phyloP scores from a whole-genome alignment of 371 early-diverging fungal species.

The Syncephalastrum contaminatum region DNA sequence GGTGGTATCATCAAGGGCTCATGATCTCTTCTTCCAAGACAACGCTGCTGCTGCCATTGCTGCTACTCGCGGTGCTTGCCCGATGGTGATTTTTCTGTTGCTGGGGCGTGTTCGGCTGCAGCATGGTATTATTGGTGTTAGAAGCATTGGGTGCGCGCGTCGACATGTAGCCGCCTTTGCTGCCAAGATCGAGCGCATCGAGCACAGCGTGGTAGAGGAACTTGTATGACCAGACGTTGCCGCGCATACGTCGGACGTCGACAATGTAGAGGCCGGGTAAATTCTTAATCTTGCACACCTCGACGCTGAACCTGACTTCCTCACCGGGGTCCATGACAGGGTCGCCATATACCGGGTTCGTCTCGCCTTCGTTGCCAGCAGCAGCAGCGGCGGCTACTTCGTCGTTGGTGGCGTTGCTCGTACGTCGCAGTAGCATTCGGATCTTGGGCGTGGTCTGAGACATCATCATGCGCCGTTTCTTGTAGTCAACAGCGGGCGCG shows the following conservation, averaged over 20 bases:
- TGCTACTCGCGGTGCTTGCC: conserved; percentile 9
- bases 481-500: background rate
- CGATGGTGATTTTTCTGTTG: conserved; percentile 9
- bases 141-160: conserved; percentile 14
- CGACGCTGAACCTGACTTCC: conserved; percentile 85
- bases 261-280: conserved; percentile 86
- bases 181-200: conserved; percentile 57
- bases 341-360: conserved; percentile 81
- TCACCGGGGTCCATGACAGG: conserved; percentile 82
- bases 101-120: conserved; percentile 3
- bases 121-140: conserved; percentile 4
- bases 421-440: conserved; percentile 34
- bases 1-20: too few species aligned
- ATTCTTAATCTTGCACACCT: conserved; percentile 89
- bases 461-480: conserved; percentile 15
- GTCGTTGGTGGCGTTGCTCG: conserved; percentile 17
- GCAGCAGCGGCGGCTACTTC: background rate
- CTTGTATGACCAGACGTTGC: conserved; percentile 94
- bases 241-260: conserved; percentile 85
- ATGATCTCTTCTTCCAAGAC: background rate
- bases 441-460: conserved; percentile 5
- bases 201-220: conserved; percentile 78
- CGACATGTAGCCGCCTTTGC: conserved; percentile 35
- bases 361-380: conserved; percentile 2
- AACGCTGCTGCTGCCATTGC: conserved; percentile 6